Conservation (phyloP, 257 asterid species). For the Solanum habrochaites region DNA sequence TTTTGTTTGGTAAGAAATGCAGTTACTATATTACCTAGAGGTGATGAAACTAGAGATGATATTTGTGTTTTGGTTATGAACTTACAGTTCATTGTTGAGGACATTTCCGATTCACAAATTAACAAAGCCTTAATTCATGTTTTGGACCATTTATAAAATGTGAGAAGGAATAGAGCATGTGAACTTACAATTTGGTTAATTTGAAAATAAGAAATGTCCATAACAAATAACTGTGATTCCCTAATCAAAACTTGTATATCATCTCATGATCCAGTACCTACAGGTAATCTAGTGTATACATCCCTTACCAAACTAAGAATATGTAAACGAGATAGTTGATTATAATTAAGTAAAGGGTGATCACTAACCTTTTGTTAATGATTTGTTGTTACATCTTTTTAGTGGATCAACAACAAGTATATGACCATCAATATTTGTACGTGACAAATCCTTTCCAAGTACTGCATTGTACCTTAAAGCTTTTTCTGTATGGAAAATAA, state of each 20-base stretch:
- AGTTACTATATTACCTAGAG: not conserved
- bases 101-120: not conserved
- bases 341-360: slow-evolving; percentile 75
- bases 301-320: not conserved
- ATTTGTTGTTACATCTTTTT: slow-evolving; percentile 93
- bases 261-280: not conserved
- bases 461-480: slow-evolving; percentile 62
- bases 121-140: not conserved
- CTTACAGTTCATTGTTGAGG: not conserved
- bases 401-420: slow-evolving; percentile 83
- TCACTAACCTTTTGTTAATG: slow-evolving; percentile 84
- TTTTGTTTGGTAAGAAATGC: not conserved
- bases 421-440: slow-evolving; percentile 78
- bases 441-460: slow-evolving; percentile 73
- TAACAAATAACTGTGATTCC: no score
- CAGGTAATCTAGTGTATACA: not conserved
- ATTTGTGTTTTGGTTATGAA: not conserved
- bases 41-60: not conserved
- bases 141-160: not conserved
- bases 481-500: slow-evolving; percentile 76
- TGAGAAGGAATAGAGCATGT: not conserved
- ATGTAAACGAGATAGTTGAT: slow-evolving; percentile 34
- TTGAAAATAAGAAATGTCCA: no score
- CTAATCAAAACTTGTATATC: not conserved
- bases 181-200: no score